phyloP scores from a whole-genome alignment of 1,284 basidiomycete genomes.

The Ceratobasidium sp. region DNA sequence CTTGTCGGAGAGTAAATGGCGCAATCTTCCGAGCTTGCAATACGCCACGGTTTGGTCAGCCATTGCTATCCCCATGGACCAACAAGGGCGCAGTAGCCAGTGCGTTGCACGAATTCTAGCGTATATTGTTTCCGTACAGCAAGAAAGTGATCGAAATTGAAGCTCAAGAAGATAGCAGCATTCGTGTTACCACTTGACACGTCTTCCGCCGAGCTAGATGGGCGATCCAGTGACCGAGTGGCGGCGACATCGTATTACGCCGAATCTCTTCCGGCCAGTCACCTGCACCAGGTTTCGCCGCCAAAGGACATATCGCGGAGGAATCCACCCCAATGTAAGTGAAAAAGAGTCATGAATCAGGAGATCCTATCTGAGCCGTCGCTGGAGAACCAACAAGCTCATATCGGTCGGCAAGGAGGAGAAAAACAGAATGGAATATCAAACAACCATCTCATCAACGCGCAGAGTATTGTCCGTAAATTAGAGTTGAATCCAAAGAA shows the following conservation, averaged over 20 bases:
- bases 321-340: neutral
- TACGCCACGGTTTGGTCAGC: neutral
- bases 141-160: neutral
- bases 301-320: constrained; percentile 9
- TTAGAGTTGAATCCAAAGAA: no score
- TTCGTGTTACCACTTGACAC: neutral
- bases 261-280: constrained; percentile 17
- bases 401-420: neutral
- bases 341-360: neutral
- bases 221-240: constrained; percentile 1
- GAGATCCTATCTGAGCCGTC: no score
- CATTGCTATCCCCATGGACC: neutral
- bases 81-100: neutral
- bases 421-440: no score
- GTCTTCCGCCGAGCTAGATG: neutral
- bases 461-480: no score
- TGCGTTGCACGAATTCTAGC: neutral
- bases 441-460: no score
- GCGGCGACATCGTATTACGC: neutral
- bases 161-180: neutral
- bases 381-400: neutral
- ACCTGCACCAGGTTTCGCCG: constrained; percentile 14
- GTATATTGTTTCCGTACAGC: neutral
- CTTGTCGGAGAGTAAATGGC: neutral
- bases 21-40: neutral